Evolutionary conservation across 2,329 filamentous ascomycete genomes (phyloP), one percentile per base, ranked within the genome.

Genomic region (Cercospora sp.): DNA sequence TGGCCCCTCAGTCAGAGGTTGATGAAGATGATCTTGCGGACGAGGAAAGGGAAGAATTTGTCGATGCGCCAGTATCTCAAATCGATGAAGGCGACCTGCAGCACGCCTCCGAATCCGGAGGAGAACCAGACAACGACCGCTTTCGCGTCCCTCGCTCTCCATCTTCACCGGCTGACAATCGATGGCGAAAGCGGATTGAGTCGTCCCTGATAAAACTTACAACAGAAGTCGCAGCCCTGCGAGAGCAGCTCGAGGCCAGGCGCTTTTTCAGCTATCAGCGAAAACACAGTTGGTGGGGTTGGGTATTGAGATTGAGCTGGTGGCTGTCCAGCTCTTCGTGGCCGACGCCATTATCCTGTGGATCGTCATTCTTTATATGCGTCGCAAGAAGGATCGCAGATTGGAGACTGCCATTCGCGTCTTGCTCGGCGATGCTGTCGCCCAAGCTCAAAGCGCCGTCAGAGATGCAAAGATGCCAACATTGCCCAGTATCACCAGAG

Each of bases 141-240:
- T 72, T 72, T 53, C 62, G 66, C 8, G 53, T 66, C 21, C 63
- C 67, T 10, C 68, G 60, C n/a, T 34, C 51, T 55, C 34, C 65
- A 65, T 65, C 67, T 13, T 61, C 70, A 13, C 45, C 67, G 61
- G 75, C 72, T 65, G 83, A 85, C 72, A 80, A 82, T 69, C 89
- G 88, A 75, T 97, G 93, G 92, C 89, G 91, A 62, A 89, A 87
- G 68, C 89, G 91, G 74, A 90, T 98, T 70, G 94, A 98, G 81
- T 87, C 89, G 53, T 92, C 93, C 24, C 85, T 98, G 66, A 92
- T 94, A 66, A 92, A 93, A 74, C 89, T 98, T 81, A 97, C 94
- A 5, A 91, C 93, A 16, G 95, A 99, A 80, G 88, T 99, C 34
- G 94, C 95, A 1, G 95, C 95, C 0, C 81, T 98, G 70, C 87